Evolutionary conservation across 2,329 filamentous ascomycete species (phyloP), one percentile per base, ranked within the genome.

Genomic region (Furcasterigmium sp.): DNA sequence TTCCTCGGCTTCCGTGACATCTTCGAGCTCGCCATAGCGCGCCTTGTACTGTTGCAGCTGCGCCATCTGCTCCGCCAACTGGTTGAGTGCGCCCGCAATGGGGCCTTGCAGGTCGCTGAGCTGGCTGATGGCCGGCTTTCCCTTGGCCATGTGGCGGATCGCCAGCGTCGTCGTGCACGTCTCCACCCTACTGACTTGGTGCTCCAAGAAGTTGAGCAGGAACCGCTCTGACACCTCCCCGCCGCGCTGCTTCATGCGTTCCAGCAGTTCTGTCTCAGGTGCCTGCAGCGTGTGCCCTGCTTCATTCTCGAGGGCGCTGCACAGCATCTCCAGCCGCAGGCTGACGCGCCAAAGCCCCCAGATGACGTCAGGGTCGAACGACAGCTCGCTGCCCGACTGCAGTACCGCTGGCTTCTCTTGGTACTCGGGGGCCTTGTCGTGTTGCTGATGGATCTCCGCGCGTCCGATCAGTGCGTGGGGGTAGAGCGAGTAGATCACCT

Each of bases 171-270:
- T 86, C 53, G 91, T 78, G 58, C 87, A 93, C 41, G 87, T 90
- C 82, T 98, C 93, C 61, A 98, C 94, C 57, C 93, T 82, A 61
- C 87, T 91, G 53, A 98, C 86, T 74, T 96, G 90, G 60, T 97
- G 91, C 61, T 95, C 91, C 62, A 97, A 78, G 57, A 98, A 89
- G 57, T 88, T 90, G 44, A 95, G 68, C 64, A 97, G 70, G 64
- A 95, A 91, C 42, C 80, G 75, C 70, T 97, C 93, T 21, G 91
- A 89, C 42, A 96, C 80, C 60, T 96, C 90, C 10, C 88, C 89
- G 40, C 87, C 88, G 34, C 83, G 67, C 43, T 72, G 61, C 59
- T 73, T 77, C 60, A 81, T 74, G 41, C 73, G 69, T 50, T 95
- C 89, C 51, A 96, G 69, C 44, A 97, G 68, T 52, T 87, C 85